These are phyloP conservation scores for Neonectria coccinea DNA, from an alignment of 2,329 filamentous ascomycete genomes.

Conservation along the genomic window DNA sequence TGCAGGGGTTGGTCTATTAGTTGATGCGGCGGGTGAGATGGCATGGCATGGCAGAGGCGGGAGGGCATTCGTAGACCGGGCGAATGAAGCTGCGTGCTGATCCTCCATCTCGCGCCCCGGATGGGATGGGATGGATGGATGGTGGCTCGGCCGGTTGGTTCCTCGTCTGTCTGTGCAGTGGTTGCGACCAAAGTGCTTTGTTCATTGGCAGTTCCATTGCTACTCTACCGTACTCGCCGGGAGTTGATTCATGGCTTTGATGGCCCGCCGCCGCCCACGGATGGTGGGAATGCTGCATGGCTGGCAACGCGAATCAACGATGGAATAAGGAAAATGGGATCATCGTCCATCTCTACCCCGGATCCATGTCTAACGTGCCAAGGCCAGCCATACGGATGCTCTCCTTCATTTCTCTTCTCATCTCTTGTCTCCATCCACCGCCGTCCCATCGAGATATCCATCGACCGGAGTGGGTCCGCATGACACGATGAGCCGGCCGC, in stretches of 20 bases:
- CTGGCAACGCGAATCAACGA: constrained; percentile 10
- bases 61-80: constrained; percentile 1
- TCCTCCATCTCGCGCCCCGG: constrained; percentile 21
- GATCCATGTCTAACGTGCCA: constrained; percentile 19
- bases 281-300: constrained; percentile 2
- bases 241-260: constrained; percentile 16
- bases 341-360: constrained; percentile 12
- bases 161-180: background rate
- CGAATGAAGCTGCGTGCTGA: constrained; percentile 24
- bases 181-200: constrained; percentile 7
- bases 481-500: constrained; percentile 27
- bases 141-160: constrained; percentile 19
- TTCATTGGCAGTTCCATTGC: constrained; percentile 20
- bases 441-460: constrained; percentile 20
- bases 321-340: constrained; percentile 26
- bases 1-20: constrained; percentile 16
- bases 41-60: constrained; percentile 10
- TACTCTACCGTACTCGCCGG: constrained; percentile 9
- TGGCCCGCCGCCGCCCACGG: constrained; percentile 3
- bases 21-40: constrained; percentile 26
- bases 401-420: constrained; percentile 13
- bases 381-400: constrained; percentile 17
- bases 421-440: constrained; percentile 3
- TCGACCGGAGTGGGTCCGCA: constrained; percentile 18
- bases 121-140: background rate